Conservation (phyloP, 768 basidiomycete species). For the Pleurotus platypus region DNA sequence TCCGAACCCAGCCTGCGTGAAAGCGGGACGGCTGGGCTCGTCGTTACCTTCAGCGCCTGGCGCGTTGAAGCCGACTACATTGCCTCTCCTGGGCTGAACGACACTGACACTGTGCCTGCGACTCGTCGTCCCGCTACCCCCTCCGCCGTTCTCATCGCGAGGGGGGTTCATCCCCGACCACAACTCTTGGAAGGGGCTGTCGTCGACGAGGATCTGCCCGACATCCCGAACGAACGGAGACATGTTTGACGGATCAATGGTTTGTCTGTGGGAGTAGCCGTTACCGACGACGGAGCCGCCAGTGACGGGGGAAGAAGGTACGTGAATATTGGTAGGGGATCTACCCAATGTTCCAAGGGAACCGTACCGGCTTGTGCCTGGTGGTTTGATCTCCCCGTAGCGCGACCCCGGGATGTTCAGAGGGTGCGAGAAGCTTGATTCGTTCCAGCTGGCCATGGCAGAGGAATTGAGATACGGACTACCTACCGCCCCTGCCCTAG, state of each 20-base stretch:
- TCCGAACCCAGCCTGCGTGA: constrained; percentile 26
- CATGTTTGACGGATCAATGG: constrained; percentile 67
- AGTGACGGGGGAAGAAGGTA: constrained; percentile 40
- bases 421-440: constrained; percentile 49
- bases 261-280: constrained; percentile 41
- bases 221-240: constrained; percentile 85
- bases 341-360: constrained; percentile 53
- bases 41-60: constrained; percentile 41
- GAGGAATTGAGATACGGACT: constrained; percentile 39
- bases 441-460: constrained; percentile 58
- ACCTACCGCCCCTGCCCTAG: constrained; percentile 50
- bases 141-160: constrained; percentile 57
- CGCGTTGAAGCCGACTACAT: constrained; percentile 66
- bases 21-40: constrained; percentile 28
- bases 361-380: constrained; percentile 61
- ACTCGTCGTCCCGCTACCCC: constrained; percentile 79
- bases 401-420: constrained; percentile 51
- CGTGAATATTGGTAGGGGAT: constrained; percentile 51
- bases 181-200: constrained; percentile 65
- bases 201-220: constrained; percentile 70
- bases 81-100: constrained; percentile 68
- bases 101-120: constrained; percentile 81
- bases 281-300: constrained; percentile 38
- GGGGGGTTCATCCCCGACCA: constrained; percentile 71
- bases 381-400: constrained; percentile 63